Evolutionary conservation across 2,329 filamentous ascomycete genomes (phyloP).

Genomic region (Aspergillus oerlinghausenensis): DNA sequence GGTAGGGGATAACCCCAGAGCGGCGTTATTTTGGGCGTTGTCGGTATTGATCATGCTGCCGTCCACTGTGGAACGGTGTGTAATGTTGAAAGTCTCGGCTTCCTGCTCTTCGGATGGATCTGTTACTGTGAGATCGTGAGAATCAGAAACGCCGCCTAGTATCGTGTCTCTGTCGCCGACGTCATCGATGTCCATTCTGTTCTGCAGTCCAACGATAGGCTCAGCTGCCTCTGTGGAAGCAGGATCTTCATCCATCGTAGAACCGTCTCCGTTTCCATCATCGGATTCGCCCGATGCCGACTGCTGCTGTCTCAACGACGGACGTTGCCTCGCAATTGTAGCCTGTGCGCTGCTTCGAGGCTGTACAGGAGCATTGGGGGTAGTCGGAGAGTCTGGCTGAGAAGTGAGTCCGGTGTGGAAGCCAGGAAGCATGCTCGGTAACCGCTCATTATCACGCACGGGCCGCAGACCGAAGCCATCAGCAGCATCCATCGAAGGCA

Average conservation of each 20-base stretch:
- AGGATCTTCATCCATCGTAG: slow-evolving; percentile 66
- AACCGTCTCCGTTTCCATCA: slow-evolving; percentile 79
- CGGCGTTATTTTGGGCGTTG: slow-evolving; percentile 61
- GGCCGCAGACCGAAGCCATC: slow-evolving; percentile 72
- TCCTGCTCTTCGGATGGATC: slow-evolving; percentile 82
- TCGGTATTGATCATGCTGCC: slow-evolving; percentile 74
- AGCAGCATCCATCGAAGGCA: slow-evolving; percentile 62
- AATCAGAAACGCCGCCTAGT: slow-evolving; percentile 64
- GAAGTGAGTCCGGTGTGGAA: slow-evolving; percentile 67
- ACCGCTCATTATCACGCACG: slow-evolving; percentile 74
- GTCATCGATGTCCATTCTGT: slow-evolving; percentile 78
- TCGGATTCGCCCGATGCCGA: slow-evolving; percentile 84
- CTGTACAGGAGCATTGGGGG: slow-evolving; percentile 66
- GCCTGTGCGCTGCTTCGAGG: slow-evolving; percentile 52
- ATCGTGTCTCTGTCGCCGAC: slow-evolving; percentile 80
- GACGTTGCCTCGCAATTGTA: slow-evolving; percentile 62
- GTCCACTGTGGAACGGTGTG: slow-evolving; percentile 76
- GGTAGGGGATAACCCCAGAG: slow-evolving; percentile 70
- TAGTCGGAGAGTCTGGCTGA: slow-evolving; percentile 89
- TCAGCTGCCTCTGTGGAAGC: slow-evolving; percentile 49
- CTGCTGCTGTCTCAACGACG: slow-evolving; percentile 83
- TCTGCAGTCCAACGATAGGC: slow-evolving; percentile 73
- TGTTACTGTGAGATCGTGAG: slow-evolving; percentile 70
- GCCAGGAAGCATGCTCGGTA: slow-evolving; percentile 74
- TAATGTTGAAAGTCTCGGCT: slow-evolving; percentile 88